Conservation (phyloP, 768 basidiomycete species). For the Phallus indusiatus region DNA sequence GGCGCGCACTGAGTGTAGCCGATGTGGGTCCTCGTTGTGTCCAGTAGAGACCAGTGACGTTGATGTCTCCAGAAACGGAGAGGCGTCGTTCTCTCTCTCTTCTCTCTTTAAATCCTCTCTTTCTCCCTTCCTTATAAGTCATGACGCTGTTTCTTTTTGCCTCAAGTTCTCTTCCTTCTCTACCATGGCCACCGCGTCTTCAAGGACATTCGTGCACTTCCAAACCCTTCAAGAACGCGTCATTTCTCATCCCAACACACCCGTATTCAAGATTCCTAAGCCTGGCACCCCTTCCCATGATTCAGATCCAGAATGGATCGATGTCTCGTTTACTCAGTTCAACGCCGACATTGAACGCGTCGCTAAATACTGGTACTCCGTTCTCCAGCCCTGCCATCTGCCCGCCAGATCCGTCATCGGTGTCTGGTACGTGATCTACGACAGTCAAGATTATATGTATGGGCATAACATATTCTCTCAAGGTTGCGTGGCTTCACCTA, state of each 20-base stretch:
- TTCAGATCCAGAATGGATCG: constrained; percentile 42
- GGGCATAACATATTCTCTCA: constrained; percentile 2
- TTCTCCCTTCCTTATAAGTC: too few species aligned
- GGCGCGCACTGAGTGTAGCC: too few species aligned
- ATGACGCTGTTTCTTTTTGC: too few species aligned
- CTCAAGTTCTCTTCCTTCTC: too few species aligned
- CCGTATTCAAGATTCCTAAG: constrained; percentile 54
- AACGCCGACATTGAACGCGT: constrained; percentile 52
- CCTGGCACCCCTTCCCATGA: constrained; percentile 34
- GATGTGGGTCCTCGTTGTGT: too few species aligned
- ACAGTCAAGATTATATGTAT: neutral
- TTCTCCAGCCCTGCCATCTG: constrained; percentile 38
- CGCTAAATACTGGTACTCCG: constrained; percentile 53
- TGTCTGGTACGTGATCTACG: constrained; percentile 52
- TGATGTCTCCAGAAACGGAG: too few species aligned
- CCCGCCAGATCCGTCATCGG: constrained; percentile 54
- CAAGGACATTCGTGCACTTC: neutral
- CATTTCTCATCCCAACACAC: constrained; percentile 28
- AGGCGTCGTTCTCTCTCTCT: too few species aligned
- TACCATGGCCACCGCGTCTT: too few species aligned
- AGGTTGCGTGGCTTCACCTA: constrained; percentile 73
- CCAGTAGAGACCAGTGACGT: too few species aligned
- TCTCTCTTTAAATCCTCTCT: too few species aligned
- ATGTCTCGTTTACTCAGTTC: constrained; percentile 59
- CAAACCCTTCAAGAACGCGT: constrained; percentile 6